Evolutionary conservation across 2,329 filamentous ascomycete species (phyloP).

Genomic region (Penicillium sp.): DNA sequence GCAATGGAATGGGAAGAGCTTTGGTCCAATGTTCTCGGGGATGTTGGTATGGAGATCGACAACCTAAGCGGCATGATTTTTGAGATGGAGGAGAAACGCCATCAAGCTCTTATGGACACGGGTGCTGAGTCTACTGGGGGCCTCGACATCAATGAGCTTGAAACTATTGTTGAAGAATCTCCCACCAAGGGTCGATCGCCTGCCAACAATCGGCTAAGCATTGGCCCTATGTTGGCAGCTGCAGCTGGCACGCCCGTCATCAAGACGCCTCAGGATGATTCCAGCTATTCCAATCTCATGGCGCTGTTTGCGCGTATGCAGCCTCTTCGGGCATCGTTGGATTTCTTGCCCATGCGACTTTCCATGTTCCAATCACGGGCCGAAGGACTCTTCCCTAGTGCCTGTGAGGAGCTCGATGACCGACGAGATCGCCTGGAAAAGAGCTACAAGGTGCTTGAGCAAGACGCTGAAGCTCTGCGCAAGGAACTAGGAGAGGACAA

Average conservation of each 20-base stretch:
- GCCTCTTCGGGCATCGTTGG: constrained; percentile 83
- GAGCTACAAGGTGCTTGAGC: constrained; percentile 84
- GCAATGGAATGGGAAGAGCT: constrained; percentile 99
- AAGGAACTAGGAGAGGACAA: constrained; percentile 92
- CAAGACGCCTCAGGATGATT: constrained; percentile 70
- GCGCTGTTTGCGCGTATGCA: constrained; percentile 95
- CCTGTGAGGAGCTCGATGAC: constrained; percentile 82
- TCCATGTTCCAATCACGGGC: constrained; percentile 81
- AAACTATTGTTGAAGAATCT: constrained; percentile 88
- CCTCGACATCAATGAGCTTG: constrained; percentile 80
- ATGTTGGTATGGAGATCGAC: constrained; percentile 86
- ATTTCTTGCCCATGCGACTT: constrained; percentile 92
- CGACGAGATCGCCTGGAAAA: constrained; percentile 71
- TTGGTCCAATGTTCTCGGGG: constrained; percentile 88
- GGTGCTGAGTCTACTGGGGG: constrained; percentile 50
- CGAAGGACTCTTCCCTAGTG: constrained; percentile 76
- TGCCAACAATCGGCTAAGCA: constrained; percentile 64
- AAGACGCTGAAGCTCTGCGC: constrained; percentile 82
- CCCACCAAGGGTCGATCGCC: constrained; percentile 57
- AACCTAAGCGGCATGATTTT: constrained; percentile 78
- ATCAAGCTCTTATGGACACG: constrained; percentile 68
- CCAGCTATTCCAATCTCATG: constrained; percentile 78
- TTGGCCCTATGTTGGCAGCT: constrained; percentile 59
- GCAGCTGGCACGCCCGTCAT: constrained; percentile 43
- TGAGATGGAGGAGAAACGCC: constrained; percentile 94